Evolutionary conservation across 179 eudicot genomes (phyloP), one percentile per base, ranked within the genome.

Genomic region (Nepenthes alata): DNA sequence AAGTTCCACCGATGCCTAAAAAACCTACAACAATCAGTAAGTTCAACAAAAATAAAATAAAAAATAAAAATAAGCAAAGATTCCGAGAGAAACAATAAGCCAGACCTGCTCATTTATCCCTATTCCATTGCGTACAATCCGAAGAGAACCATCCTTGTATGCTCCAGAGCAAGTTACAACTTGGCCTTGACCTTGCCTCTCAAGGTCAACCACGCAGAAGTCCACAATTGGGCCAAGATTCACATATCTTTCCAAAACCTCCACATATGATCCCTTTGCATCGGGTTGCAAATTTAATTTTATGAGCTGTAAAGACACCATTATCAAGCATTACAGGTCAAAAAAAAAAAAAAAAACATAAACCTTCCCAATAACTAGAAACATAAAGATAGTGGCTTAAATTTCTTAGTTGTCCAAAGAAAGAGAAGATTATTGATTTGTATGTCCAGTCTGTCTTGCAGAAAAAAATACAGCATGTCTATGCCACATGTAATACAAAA

Each of bases 161-260:
- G 98, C 98, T 56, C 98, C 98, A 65, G 98, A 93, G 78, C 98
- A 93, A 66, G 98, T 93, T 63, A 93, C 98, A 61, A 93, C 98
- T 70, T 89, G 98, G 62, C 98, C 98, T 79, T 93, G 98, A 71
- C 98, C 98, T 82, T 93, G 98, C 77, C 98, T 87, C 80, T 89
- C 98, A 47, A 89, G 80, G 74, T 93, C 97, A 68, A 93, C 98
- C 71, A 93, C 95, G 70, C 98, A 93, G 75, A 93, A 93, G 78
- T 93, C 98, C 11, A 83, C 91, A 55, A 93, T 93, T 8, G 98
- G 97, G 11, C 98, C 98, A 81, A 93, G 78, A 73, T 93, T 93
- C 53, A 93, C 91, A 71, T 85, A 93, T 65, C 83, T 85, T 67
- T 93, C 98, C 64, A 93, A 61, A 63, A 87, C 98, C 72, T 93